These are phyloP conservation scores for Serendipita sp. DNA, from an alignment of 768 basidiomycete genomes.

Conservation along the genomic window DNA sequence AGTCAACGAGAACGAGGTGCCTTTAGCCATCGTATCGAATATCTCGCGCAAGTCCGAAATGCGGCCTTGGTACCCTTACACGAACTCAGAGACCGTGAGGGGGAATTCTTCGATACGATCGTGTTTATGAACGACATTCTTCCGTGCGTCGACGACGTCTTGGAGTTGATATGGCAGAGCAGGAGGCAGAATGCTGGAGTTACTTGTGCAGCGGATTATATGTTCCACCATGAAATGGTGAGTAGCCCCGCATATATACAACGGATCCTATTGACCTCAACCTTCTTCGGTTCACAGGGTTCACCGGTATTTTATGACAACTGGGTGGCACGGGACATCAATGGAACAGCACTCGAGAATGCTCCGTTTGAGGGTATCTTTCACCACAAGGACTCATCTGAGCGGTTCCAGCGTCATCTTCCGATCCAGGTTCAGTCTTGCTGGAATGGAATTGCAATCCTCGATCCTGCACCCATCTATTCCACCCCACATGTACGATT, in stretches of 20 bases:
- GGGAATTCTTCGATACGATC: conserved; percentile 91
- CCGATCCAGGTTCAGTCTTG: conserved; percentile 95
- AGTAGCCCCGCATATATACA: conserved; percentile 16
- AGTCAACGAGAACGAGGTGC: conserved; percentile 84
- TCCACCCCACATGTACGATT: conserved; percentile 78
- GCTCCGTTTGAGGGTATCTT: conserved; percentile 92
- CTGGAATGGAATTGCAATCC: conserved; percentile 94
- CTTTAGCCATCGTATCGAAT: conserved; percentile 99
- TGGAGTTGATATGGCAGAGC: conserved; percentile 95
- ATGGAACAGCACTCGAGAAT: conserved; percentile 95
- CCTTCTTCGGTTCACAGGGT: conserved; percentile 23
- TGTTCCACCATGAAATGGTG: conserved; percentile 93
- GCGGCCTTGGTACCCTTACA: conserved; percentile 90
- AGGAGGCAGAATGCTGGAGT: conserved; percentile 90
- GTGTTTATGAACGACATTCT: conserved; percentile 99
- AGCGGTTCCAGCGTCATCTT: conserved; percentile 79
- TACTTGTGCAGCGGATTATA: conserved; percentile 96
- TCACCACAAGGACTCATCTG: conserved; percentile 59
- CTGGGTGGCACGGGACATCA: conserved; percentile 98
- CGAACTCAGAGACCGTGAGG: conserved; percentile 79
- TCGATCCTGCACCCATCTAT: conserved; percentile 95
- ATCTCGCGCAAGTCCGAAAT: conserved; percentile 99
- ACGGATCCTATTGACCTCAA: background rate
- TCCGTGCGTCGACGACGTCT: conserved; percentile 91
- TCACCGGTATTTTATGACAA: conserved; percentile 95